phyloP scores from a whole-genome alignment of 106 monocot genomes.

The Dendrobium huoshanense region DNA sequence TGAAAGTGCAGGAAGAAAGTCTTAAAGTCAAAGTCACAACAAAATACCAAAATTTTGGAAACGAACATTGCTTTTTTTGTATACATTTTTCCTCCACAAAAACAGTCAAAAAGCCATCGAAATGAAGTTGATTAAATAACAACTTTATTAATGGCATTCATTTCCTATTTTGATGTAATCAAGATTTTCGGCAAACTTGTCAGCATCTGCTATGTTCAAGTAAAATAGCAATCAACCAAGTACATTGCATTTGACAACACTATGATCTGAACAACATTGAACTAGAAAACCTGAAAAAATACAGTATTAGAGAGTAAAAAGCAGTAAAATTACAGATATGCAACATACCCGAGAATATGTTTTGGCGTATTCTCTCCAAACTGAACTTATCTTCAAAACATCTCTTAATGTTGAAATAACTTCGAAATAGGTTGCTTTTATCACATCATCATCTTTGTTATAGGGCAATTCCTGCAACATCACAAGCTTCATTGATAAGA shows the following conservation, averaged over 20 bases:
- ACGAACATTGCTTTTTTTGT: too few relatives aligned
- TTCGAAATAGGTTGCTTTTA: constrained; percentile 97
- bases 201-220: neutral
- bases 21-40: neutral
- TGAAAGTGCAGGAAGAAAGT: neutral
- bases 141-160: neutral
- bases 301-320: too few relatives aligned
- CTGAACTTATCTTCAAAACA: constrained; percentile 76
- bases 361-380: constrained; percentile 96
- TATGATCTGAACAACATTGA: neutral
- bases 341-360: constrained; percentile 72
- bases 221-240: neutral
- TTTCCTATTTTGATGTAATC: neutral
- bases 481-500: neutral
- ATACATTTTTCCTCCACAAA: too few relatives aligned
- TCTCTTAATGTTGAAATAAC: constrained; percentile 94
- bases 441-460: constrained; percentile 90
- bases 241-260: neutral
- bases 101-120: too few relatives aligned
- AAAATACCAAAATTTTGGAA: neutral
- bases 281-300: neutral
- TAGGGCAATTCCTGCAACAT: constrained; percentile 75
- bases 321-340: neutral
- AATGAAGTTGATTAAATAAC: neutral
- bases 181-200: neutral